Conservation (phyloP, 2,329 filamentous ascomycete species). For the Xylaria hypoxylon region DNA sequence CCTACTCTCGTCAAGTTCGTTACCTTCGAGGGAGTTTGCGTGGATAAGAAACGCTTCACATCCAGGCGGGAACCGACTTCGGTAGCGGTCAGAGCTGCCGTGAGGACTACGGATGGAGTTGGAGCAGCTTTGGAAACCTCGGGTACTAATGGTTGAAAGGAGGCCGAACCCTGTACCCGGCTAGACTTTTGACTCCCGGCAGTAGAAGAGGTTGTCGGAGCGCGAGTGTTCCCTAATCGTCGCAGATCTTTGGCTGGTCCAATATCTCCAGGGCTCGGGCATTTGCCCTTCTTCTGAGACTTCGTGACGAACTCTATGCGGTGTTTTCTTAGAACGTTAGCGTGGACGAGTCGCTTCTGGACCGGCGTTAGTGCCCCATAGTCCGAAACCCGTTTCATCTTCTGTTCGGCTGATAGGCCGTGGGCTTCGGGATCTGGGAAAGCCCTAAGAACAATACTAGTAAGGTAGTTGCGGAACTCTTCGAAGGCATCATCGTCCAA, state of each 20-base stretch:
- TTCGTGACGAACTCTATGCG: conserved; percentile 14
- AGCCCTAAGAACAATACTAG: conserved; percentile 15
- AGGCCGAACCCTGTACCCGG: not conserved
- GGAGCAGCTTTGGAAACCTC: not conserved
- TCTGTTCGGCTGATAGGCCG: conserved; percentile 4
- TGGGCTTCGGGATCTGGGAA: conserved; percentile 12
- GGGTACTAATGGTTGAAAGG: not conserved
- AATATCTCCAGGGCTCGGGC: not conserved
- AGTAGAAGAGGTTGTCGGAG: not conserved
- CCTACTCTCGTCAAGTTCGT: conserved; percentile 16
- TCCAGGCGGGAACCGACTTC: conserved; percentile 3
- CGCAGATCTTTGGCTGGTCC: not conserved
- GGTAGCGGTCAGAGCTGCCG: not conserved
- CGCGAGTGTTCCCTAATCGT: not conserved
- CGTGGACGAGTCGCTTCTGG: conserved; percentile 17
- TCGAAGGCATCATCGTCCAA: not conserved
- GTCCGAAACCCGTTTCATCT: conserved; percentile 10
- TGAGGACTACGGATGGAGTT: conserved; percentile 2
- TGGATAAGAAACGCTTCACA: conserved; percentile 5
- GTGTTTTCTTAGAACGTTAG: conserved; percentile 15
- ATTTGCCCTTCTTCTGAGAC: not conserved
- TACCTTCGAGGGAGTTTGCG: conserved; percentile 4
- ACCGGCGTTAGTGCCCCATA: not conserved
- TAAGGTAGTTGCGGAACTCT: conserved; percentile 14
- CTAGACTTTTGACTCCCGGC: not conserved